Conservation (phyloP, 306 rosid genomes). For the Quercus variabilis region DNA sequence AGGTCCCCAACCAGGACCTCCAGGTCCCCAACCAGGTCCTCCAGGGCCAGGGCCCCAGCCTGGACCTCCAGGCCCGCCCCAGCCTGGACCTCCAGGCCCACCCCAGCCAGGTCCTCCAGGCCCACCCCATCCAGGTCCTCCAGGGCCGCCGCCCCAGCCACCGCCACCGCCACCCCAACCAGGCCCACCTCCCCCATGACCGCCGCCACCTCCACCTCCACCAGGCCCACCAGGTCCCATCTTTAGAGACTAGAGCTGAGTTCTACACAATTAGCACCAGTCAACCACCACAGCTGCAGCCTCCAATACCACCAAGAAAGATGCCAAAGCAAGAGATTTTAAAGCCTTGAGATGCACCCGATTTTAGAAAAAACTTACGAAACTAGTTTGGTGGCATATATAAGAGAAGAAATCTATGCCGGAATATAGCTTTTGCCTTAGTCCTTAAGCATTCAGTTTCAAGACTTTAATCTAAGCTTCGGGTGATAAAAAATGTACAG, state of each 20-base stretch:
- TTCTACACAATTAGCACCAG: background rate
- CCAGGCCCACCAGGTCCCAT: conserved; percentile 55
- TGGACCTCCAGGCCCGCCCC: conserved; percentile 26
- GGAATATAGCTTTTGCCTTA: conserved; percentile 14
- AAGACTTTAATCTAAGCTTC: background rate
- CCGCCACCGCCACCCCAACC: background rate
- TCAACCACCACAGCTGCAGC: background rate
- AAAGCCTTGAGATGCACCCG: background rate
- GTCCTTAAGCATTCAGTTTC: background rate
- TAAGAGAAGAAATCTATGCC: background rate
- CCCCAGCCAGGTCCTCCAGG: conserved; percentile 1
- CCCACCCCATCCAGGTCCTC: conserved; percentile 11
- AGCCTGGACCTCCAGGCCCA: conserved; percentile 32
- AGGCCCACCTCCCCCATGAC: background rate
- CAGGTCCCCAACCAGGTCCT: conserved; percentile 10
- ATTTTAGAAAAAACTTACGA: background rate
- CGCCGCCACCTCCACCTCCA: background rate
- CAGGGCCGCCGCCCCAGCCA: background rate
- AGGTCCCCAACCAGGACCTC: conserved; percentile 29
- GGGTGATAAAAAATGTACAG: background rate
- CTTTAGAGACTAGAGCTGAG: background rate
- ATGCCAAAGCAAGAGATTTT: conserved; percentile 5
- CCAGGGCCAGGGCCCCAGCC: conserved; percentile 23
- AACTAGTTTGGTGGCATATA: background rate
- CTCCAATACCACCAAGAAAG: background rate